Percentiles rank a stretch among this genome's conserved stretches.
Conservation (phyloP, 129 eudicot genomes). For the Erigeron canadensis region DNA sequence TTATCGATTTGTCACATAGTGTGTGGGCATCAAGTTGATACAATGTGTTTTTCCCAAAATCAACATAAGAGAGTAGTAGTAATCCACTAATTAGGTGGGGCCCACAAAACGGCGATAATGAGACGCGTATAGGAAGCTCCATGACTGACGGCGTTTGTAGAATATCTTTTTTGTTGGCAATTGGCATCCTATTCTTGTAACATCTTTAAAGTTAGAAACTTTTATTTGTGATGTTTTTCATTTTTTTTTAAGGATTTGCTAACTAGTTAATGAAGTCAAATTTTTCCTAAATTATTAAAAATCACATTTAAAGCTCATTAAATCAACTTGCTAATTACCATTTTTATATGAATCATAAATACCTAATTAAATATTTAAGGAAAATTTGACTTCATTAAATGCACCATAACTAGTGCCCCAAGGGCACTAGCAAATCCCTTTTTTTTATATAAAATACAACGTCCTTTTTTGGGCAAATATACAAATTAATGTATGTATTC, state of each 20-base stretch:
- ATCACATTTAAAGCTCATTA: no score
- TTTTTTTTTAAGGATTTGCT: background rate
- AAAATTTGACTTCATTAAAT: no score
- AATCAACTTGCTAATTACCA: no score
- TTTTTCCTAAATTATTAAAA: no score
- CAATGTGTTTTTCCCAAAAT: background rate
- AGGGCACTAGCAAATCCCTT: no score
- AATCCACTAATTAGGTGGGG: constrained; percentile 26
- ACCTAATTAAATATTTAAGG: no score
- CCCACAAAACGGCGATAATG: constrained; percentile 34
- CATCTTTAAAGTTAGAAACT: constrained; percentile 7
- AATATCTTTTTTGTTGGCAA: constrained; percentile 26
- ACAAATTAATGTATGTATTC: background rate
- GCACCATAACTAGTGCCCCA: no score
- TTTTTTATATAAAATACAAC: background rate
- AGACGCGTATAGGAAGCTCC: constrained; percentile 40
- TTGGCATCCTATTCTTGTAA: constrained; percentile 15
- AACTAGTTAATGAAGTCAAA: no score
- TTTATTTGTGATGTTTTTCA: background rate
- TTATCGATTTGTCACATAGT: background rate
- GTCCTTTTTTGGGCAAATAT: background rate
- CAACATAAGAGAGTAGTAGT: constrained; percentile 19
- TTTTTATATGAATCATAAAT: no score
- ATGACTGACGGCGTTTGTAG: constrained; percentile 34
- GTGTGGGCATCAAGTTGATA: no score